Evolutionary conservation across 345 rosid genomes (phyloP).

Genomic region (Aegle marmelos): DNA sequence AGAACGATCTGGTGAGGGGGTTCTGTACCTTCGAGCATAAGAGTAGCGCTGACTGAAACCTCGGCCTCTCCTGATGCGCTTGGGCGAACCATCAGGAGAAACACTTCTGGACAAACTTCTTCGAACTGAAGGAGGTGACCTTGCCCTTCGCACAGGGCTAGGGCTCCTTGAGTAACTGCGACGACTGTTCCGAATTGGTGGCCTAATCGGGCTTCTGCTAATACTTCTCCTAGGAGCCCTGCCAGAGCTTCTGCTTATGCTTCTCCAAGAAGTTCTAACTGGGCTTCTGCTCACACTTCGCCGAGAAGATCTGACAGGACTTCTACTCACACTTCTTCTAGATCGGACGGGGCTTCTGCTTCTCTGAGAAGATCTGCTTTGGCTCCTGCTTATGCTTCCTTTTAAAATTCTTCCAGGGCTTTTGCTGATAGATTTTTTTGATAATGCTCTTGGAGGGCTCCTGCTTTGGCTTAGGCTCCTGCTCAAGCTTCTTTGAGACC

Average conservation of each 20-base stretch:
- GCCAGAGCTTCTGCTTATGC: conserved; percentile 59
- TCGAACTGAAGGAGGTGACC: conserved; percentile 61
- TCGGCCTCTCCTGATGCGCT: conserved; percentile 88
- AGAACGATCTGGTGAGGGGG: conserved; percentile 88
- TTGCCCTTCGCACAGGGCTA: conserved; percentile 43
- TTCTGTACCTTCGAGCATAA: conserved; percentile 83
- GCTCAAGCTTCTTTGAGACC: conserved; percentile 43
- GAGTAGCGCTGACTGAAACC: conserved; percentile 90
- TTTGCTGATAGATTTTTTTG: conserved; percentile 32
- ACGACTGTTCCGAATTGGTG: conserved; percentile 46
- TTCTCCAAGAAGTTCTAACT: conserved; percentile 32
- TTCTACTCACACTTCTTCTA: conserved; percentile 36
- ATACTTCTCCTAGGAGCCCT: conserved; percentile 54
- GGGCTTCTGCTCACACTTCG: conserved; percentile 27
- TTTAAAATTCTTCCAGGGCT: conserved; percentile 43
- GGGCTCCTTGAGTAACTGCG: conserved; percentile 64
- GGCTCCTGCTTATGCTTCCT: conserved; percentile 42
- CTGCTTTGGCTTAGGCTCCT: conserved; percentile 50
- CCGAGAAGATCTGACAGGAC: conserved; percentile 10
- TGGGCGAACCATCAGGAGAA: conserved; percentile 75
- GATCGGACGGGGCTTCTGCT: conserved; percentile 12
- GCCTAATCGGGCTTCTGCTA: conserved; percentile 60
- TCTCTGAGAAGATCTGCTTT: conserved; percentile 13
- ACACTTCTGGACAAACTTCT: conserved; percentile 81
- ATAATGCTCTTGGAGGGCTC: conserved; percentile 38